Base-by-base conservation (phyloP, 352 stramenopile species). In the Phytopythium cucurbitacearum region DNA sequence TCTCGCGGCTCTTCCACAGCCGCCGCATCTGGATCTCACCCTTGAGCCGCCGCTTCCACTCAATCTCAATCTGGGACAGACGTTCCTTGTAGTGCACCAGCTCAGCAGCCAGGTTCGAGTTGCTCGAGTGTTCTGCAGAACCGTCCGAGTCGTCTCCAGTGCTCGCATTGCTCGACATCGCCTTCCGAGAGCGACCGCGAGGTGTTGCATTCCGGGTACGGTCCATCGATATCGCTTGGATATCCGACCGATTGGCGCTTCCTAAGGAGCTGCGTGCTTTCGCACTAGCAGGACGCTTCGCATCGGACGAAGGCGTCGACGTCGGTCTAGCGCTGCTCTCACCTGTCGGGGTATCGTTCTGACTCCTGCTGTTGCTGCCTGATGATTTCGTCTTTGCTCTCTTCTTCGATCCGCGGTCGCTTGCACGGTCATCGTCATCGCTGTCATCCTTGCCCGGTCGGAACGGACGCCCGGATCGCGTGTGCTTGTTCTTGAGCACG, bases 51-150 rank as follows among this genome's bases (percentile, higher is more conserved):
- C 83, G 75, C 55, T 91, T 67, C 74, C 76, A 91, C 52, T 94
- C 83, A 1, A 79, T 82, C 52, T 86, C 80, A 46, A 94, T 90
- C 61, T 89, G 71, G 40, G 73, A 78, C 57, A 91, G 85, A n/a
- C 80, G 80, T 34, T 89, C 76, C 58, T 91, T 90, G 61, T 89
- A 87, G 7, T 80, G 71, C 40, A 75, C 73, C 1, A 94, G 64
- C 44, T 94, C 83, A n/a, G 43, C 78, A 61, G 50, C 56, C 42
- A 60, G 72, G 41, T 33, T 78, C 49, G 43, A 53, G 16, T 9
- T 67, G 21, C 21, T 51, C 43, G 73, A 53, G 48, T 59, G 38
- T 9, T 51, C 40, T 48, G 37, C 28, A 15, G 32, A 39, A 48
- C 36, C 34, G 11, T 44, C 50, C 10, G 34, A 44, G 13, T 42